Conservation (phyloP, 2,329 filamentous ascomycete species). For the Penicillium freii region DNA sequence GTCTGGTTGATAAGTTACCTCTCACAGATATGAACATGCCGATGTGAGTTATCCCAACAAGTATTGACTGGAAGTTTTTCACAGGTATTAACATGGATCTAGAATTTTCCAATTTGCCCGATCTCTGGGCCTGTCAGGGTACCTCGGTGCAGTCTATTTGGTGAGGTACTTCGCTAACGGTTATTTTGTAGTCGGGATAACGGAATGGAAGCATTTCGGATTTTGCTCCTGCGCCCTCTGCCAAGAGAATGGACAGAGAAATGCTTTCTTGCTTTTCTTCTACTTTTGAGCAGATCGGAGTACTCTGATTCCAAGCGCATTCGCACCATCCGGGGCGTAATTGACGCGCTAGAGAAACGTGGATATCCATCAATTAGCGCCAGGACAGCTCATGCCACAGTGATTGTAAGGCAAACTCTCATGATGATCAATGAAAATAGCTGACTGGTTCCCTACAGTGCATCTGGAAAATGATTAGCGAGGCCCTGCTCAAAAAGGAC, state of each 20-base stretch:
- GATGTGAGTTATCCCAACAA: not conserved
- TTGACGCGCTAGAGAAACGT: slow-evolving; percentile 42
- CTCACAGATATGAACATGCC: slow-evolving; percentile 1
- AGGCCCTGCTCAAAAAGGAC: slow-evolving; percentile 53
- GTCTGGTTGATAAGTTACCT: slow-evolving; percentile 44
- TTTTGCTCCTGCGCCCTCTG: slow-evolving; percentile 61
- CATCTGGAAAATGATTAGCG: slow-evolving; percentile 76
- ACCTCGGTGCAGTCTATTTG: not conserved
- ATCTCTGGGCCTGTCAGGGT: not conserved
- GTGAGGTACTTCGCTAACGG: not conserved
- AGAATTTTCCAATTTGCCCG: slow-evolving; percentile 6
- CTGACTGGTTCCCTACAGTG: slow-evolving; percentile 51
- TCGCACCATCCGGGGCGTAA: slow-evolving; percentile 18
- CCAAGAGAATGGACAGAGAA: slow-evolving; percentile 65
- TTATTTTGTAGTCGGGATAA: not conserved
- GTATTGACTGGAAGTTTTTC: not conserved
- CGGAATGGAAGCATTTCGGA: slow-evolving; percentile 52
- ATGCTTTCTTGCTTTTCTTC: slow-evolving; percentile 53
- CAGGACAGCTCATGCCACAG: slow-evolving; percentile 55
- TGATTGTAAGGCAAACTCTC: slow-evolving; percentile 36
- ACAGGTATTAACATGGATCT: not conserved
- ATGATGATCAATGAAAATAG: not conserved
- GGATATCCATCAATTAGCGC: slow-evolving; percentile 53
- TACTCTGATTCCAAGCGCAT: slow-evolving; percentile 50
- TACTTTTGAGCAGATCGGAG: slow-evolving; percentile 60